Conservation (phyloP, 768 basidiomycete genomes). For the Chalciporus chontae region DNA sequence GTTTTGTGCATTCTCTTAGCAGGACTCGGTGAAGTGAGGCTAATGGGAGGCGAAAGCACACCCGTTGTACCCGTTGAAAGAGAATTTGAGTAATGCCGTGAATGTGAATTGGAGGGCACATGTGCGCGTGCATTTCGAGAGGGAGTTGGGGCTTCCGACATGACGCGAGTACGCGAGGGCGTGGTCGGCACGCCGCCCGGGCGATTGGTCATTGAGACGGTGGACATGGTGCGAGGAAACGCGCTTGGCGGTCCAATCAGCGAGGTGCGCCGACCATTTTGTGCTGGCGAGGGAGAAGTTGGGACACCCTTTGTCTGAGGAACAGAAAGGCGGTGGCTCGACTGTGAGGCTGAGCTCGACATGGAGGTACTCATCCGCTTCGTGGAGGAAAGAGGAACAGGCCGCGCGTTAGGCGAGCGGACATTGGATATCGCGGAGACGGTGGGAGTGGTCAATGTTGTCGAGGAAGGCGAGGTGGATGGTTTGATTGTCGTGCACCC, state of each 20-base stretch:
- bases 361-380: constrained; percentile 40
- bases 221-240: constrained; percentile 17
- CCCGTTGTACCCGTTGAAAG: constrained; percentile 18
- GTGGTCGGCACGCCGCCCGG: constrained; percentile 28
- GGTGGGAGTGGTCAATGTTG: constrained; percentile 26
- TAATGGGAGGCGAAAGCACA: constrained; percentile 33
- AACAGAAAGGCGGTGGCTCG: constrained; percentile 38
- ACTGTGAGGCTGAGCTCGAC: constrained; percentile 34
- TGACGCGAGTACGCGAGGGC: constrained; percentile 41
- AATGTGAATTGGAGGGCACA: constrained; percentile 13
- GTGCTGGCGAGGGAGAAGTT: constrained; percentile 26
- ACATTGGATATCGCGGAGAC: constrained; percentile 16
- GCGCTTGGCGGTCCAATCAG: constrained; percentile 29
- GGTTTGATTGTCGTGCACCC: constrained; percentile 49
- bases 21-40: constrained; percentile 40
- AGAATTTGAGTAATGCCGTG: constrained; percentile 25
- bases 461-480: constrained; percentile 23
- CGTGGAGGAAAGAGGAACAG: constrained; percentile 36
- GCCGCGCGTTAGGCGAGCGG: constrained; percentile 52
- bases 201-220: constrained; percentile 16
- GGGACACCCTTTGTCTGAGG: constrained; percentile 29
- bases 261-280: constrained; percentile 23
- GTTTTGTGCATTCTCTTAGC: constrained; percentile 26
- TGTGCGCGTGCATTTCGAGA: constrained; percentile 25
- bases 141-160: constrained; percentile 38